A percentile compares a stretch with the other conserved stretches of the same genome.
Conservation (phyloP, 2,329 filamentous ascomycete species). For the Colletotrichum cordylinicola region DNA sequence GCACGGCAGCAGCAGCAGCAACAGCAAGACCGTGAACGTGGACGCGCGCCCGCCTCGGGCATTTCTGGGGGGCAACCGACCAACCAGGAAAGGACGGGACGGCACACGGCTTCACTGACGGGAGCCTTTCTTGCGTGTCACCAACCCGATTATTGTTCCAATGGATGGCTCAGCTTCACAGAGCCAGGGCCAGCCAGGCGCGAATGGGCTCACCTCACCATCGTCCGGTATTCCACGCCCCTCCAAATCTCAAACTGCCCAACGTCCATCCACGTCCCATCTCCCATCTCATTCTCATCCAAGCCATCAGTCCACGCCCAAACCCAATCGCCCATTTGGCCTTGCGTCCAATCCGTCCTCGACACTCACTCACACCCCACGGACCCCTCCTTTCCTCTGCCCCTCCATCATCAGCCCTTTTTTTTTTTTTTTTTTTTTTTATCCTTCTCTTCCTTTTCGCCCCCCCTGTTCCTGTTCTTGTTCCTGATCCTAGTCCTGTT, state of each 20-base stretch:
- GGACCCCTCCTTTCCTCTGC: not conserved
- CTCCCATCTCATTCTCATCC: not conserved
- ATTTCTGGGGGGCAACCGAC: not conserved
- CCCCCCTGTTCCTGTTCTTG: conserved; percentile 6
- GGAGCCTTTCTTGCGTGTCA: not conserved
- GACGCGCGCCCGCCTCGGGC: conserved; percentile 12
- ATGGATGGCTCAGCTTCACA: not conserved
- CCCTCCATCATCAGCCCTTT: not conserved
- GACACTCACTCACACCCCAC: not conserved
- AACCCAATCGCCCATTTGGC: not conserved
- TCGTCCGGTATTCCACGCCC: not conserved
- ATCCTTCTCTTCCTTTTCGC: not conserved
- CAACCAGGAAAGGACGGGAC: not conserved
- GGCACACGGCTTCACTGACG: not conserved
- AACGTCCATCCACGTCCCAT: not conserved
- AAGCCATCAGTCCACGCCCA: not conserved
- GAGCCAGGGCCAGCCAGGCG: not conserved
- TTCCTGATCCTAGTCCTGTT: not conserved
- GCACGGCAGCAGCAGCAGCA: not conserved
- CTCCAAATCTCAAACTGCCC: not conserved
- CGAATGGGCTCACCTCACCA: not conserved
- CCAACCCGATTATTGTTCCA: not conserved
- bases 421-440: not conserved
- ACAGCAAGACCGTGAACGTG: not conserved
- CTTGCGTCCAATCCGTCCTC: not conserved